Base-by-base conservation (phyloP, 2,329 filamentous ascomycete genomes). In the Alternaria conjuncta region DNA sequence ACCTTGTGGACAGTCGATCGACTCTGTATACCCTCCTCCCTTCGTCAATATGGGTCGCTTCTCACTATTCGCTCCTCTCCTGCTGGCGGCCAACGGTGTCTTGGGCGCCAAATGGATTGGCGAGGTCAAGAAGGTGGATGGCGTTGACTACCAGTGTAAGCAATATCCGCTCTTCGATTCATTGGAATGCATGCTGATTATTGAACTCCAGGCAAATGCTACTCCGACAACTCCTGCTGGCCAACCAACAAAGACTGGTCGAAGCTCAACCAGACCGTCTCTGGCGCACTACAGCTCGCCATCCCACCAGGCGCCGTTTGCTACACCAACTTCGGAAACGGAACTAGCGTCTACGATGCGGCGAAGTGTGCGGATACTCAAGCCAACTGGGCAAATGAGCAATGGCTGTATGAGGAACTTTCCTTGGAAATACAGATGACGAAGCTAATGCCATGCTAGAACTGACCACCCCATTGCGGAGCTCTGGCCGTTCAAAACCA, bases 181-280 rank as follows among this genome's bases (percentile, higher is more conserved):
- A 8, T 13, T 18, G 12, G 12, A 7, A 28, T 3, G 23, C 2
- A 20, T 43, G 18, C 28, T 54, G 15, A 61, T 41, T 11, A 6
- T 3, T 11, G 2, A 0, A 20, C 6, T 4, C 18, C n/a, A 62
- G 60, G 60, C 67, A 79, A 79, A 60, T 79, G 77, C 63, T 79
- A 78, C 61, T 73, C 72, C 0, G 75, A 78, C 56, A 75, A 78
- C 51, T 57, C 71, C 1, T 78, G 77, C 64, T 79, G 75, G 74
- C 77, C 77, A 3, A 71, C 68, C 4, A 65, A 58, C 26, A 56
- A 57, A 1, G 72, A 76, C 21, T 79, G 76, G 76, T 59, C 49
- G 2, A 59, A 57, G 7, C 64, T 79, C 44, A 79, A 79, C 58
- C 72, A 51, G 43, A 78, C 76, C 9, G 71, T 78, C 13, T 64